Percentiles rank a stretch among this genome's conserved stretches.
These are phyloP conservation scores for Colletotrichum eremochloae DNA, from an alignment of 2,329 filamentous ascomycete genomes.

Conservation along the genomic window DNA sequence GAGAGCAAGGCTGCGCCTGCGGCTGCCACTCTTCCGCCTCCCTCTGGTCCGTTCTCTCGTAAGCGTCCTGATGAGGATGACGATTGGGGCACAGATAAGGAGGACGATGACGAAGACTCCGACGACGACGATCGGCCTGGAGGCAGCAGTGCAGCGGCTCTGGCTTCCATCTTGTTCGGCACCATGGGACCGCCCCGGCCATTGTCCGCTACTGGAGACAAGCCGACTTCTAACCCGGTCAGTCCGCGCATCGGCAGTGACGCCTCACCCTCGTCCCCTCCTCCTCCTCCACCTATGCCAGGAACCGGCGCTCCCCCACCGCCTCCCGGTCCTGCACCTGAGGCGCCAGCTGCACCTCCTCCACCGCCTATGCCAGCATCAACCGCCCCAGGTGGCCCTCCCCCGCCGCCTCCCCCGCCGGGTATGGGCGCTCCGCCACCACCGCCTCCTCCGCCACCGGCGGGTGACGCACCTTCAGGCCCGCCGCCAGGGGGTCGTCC, in stretches of 20 bases:
- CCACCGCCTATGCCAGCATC: conserved; percentile 51
- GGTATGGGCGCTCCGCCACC: conserved; percentile 53
- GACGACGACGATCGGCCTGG: conserved; percentile 83
- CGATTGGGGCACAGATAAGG: conserved; percentile 82
- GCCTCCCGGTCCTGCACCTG: conserved; percentile 45
- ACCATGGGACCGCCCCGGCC: conserved; percentile 96
- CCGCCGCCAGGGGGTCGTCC: conserved; percentile 65
- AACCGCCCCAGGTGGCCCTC: conserved; percentile 50
- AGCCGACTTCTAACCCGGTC: conserved; percentile 59
- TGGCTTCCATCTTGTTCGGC: conserved; percentile 95
- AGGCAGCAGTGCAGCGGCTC: conserved; percentile 87
- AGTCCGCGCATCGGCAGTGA: conserved; percentile 57
- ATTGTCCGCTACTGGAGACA: conserved; percentile 84
- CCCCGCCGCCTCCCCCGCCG: conserved; percentile 59
- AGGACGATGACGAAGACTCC: conserved; percentile 70
- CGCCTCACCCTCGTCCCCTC: conserved; percentile 51
- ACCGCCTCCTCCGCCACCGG: conserved; percentile 59
- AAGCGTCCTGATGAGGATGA: conserved; percentile 75
- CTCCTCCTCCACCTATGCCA: conserved; percentile 47
- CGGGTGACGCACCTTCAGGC: conserved; percentile 55
- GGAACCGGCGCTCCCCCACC: conserved; percentile 49
- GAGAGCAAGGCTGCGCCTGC: conserved; percentile 62
- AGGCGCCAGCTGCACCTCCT: conserved; percentile 47
- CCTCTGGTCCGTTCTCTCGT: conserved; percentile 66
- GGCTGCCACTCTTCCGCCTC: conserved; percentile 53